A percentile compares a stretch with the other conserved stretches of the same genome.
These are phyloP conservation scores for Amaranthus tricolor DNA, from an alignment of 179 eudicot species.

Conservation along the genomic window DNA sequence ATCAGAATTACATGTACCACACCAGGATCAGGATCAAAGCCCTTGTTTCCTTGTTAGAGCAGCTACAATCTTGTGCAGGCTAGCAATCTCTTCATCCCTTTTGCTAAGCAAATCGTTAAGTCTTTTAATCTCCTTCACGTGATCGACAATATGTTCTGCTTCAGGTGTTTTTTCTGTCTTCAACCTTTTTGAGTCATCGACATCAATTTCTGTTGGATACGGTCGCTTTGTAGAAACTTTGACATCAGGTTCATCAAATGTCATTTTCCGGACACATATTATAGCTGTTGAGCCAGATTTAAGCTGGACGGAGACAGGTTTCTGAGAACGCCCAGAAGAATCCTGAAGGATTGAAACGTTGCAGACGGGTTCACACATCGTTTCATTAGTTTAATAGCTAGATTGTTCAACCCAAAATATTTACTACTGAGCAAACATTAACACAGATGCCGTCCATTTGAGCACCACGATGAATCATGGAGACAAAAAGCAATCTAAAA, in stretches of 20 bases:
- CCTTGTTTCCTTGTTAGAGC: conserved; percentile 88
- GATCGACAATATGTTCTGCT: conserved; percentile 35
- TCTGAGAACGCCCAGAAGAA: conserved; percentile 63
- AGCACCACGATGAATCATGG: neutral
- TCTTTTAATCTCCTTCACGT: conserved; percentile 61
- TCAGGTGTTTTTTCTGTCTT: conserved; percentile 35
- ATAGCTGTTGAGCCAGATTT: conserved; percentile 45
- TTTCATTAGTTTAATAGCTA: neutral
- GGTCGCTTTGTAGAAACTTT: conserved; percentile 56
- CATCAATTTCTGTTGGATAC: conserved; percentile 31
- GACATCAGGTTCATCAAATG: conserved; percentile 24
- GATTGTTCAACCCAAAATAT: neutral
- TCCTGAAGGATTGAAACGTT: conserved; percentile 43
- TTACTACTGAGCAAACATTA: no score
- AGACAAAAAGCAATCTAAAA: neutral
- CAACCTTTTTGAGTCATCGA: conserved; percentile 40
- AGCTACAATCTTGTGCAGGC: conserved; percentile 61
- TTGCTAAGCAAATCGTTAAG: conserved; percentile 54
- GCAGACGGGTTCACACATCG: conserved; percentile 1
- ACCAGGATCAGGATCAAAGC: conserved; percentile 27
- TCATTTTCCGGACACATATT: conserved; percentile 65
- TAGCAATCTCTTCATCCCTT: conserved; percentile 65
- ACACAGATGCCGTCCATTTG: neutral
- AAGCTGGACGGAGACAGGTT: conserved; percentile 42
- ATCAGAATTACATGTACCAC: no score